phyloP scores from a whole-genome alignment of 345 rosid species.

The Hibiscus syriacus region DNA sequence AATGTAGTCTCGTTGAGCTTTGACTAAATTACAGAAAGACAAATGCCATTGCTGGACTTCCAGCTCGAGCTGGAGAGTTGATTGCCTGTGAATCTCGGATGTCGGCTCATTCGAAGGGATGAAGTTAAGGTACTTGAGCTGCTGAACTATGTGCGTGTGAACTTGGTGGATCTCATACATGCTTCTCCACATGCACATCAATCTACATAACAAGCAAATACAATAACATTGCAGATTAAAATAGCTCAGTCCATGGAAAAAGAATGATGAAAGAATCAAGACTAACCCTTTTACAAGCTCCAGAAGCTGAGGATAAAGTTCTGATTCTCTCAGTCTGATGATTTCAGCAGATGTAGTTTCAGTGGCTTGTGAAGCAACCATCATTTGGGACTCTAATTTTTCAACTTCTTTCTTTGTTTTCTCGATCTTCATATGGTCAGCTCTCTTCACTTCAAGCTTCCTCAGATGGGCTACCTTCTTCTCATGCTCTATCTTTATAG shows the following conservation, averaged over 20 bases:
- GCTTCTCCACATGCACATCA: slow-evolving; percentile 99
- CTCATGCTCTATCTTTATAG: slow-evolving; percentile 70
- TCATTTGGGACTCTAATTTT: slow-evolving; percentile 74
- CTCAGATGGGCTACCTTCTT: slow-evolving; percentile 66
- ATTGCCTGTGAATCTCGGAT: slow-evolving; percentile 85
- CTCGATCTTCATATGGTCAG: slow-evolving; percentile 68
- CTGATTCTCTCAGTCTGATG: slow-evolving; percentile 67
- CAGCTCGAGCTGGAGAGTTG: slow-evolving; percentile 3
- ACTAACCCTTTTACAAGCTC: slow-evolving; percentile 88
- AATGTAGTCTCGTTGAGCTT: slow-evolving; percentile 78
- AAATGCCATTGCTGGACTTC: slow-evolving; percentile 74
- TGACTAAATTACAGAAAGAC: slow-evolving; percentile 66
- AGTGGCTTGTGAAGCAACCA: slow-evolving; percentile 75
- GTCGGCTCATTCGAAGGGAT: slow-evolving; percentile 84
- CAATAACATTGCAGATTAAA: neutral
- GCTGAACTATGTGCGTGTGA: slow-evolving; percentile 87
- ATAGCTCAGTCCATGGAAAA: neutral
- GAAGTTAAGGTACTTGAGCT: slow-evolving; percentile 52
- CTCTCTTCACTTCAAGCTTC: slow-evolving; percentile 79
- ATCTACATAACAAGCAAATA: slow-evolving; percentile 29
- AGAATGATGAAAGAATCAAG: neutral
- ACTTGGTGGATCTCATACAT: slow-evolving; percentile 98
- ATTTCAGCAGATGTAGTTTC: slow-evolving; percentile 77
- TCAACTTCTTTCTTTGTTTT: slow-evolving; percentile 80
- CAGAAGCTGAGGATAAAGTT: slow-evolving; percentile 81